phyloP scores from a whole-genome alignment of 2,329 filamentous ascomycete species.

The Macrophomina pseudophaseolina region DNA sequence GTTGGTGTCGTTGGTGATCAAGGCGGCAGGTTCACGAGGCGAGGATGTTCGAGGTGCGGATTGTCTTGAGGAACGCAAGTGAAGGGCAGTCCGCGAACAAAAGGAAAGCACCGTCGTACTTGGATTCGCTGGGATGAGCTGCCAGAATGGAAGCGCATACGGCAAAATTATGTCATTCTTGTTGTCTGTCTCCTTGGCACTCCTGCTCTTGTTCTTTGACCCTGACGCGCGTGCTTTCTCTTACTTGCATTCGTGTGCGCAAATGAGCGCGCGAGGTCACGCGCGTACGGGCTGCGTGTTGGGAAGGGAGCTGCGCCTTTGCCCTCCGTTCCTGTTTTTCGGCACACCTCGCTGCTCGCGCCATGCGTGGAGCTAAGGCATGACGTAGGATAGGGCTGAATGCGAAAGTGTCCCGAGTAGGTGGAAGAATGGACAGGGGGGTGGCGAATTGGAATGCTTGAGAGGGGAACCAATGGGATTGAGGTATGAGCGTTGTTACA shows the following conservation, averaged over 20 bases:
- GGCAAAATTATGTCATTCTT: conserved; percentile 23
- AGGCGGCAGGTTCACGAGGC: no score
- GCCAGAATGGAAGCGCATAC: background rate
- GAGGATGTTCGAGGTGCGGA: no score
- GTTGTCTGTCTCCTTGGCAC: background rate
- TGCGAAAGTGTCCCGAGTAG: background rate
- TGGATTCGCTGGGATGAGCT: no score
- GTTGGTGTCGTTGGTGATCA: background rate
- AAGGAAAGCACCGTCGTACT: no score
- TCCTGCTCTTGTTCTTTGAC: background rate
- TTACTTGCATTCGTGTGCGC: background rate
- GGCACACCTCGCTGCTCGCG: background rate
- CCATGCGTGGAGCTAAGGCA: background rate
- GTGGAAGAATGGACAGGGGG: conserved; percentile 1
- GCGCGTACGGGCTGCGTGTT: background rate
- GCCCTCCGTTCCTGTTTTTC: background rate
- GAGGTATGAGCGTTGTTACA: background rate
- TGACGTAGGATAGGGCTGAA: conserved; percentile 18
- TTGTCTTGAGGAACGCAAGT: no score
- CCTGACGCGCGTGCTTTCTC: background rate
- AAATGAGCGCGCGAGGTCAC: background rate
- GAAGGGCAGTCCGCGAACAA: background rate
- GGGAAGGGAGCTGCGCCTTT: background rate
- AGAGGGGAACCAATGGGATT: background rate
- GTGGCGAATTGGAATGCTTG: background rate